Conservation (phyloP, 345 rosid species). For the Isatis tinctoria region DNA sequence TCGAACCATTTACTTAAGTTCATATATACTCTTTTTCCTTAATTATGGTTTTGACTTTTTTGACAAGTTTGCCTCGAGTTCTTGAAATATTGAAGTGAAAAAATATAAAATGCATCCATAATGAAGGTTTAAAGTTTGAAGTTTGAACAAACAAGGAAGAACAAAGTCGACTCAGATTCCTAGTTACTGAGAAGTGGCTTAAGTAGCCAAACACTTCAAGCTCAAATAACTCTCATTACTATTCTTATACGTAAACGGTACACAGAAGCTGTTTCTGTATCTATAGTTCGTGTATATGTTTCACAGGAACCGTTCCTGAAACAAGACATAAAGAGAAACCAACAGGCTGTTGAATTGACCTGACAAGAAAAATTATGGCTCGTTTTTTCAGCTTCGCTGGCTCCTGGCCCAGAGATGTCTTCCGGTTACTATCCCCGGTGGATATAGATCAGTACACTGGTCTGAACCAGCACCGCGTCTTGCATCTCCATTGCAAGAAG, state of each 20-base stretch:
- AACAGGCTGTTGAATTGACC: constrained; percentile 28
- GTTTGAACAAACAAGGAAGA: constrained; percentile 4
- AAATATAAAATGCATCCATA: neutral
- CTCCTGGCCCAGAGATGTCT: constrained; percentile 26
- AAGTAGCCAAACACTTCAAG: constrained; percentile 27
- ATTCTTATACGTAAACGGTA: constrained; percentile 12
- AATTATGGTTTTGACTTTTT: neutral
- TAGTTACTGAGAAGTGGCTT: constrained; percentile 16
- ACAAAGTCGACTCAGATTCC: constrained; percentile 2
- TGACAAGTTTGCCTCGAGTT: neutral
- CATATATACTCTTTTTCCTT: neutral
- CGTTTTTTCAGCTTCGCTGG: constrained; percentile 17
- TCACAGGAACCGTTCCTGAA: constrained; percentile 27
- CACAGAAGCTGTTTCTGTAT: constrained; percentile 27
- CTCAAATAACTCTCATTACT: constrained; percentile 3
- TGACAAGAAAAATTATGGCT: neutral
- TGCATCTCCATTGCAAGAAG: constrained; percentile 41
- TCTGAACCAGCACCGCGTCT: constrained; percentile 48
- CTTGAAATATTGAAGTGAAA: neutral
- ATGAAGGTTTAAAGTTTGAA: neutral
- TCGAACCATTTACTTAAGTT: neutral
- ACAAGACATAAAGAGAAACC: constrained; percentile 12
- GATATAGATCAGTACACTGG: constrained; percentile 51
- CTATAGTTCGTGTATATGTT: constrained; percentile 16
- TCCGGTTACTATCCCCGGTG: constrained; percentile 37